Base-by-base conservation (phyloP, 2,329 filamentous ascomycete genomes). In the Aspergillus oerlinghausenensis region DNA sequence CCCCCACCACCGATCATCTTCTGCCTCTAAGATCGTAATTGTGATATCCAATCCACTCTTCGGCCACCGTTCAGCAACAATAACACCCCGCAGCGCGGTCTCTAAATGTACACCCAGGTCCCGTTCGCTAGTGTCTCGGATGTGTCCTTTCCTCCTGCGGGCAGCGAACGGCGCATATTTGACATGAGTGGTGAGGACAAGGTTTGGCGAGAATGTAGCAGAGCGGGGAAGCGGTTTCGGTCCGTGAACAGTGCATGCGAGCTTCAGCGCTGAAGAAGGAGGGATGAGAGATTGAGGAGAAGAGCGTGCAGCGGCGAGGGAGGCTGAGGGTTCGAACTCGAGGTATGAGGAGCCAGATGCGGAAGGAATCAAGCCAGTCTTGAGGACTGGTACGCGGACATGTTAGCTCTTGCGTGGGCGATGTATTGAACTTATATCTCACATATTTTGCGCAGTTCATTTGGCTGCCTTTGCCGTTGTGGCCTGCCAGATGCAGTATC, bases 31-130 rank as follows among this genome's bases (percentile, higher is more conserved):
- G 50, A 99, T 86, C 0, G 92, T 97, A 50, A 99, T 86, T 19
- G 96, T 88, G 43, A 99, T 87, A 71, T 99, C 94, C n/a, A 96
- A 87, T 48, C 91, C 92, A 72, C 91, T 96, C 80, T 99, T 99
- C n/a, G 94, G 94, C 90, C 93, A 99, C 56, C 93, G 82, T 71
- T 97, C 92, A 14, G 91, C 92, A 68, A 97, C 93, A 51, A 97
- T 86, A 7, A 91, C 89, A 1, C 93, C 93, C 35, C 92, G 84
- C 51, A 99, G 80, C 26, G 94, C 92, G 17, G 91, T 93, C 74
- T 97, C 92, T 3, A 99, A 79, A 71, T 97, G 93, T 10, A 92
- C 88, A 11, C 90, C 90, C 1, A 99, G 81, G 70, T 99, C 94
- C 51, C 92, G 84, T 77, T 99, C 94, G 60, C 83, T 88, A 17